Evolutionary conservation across 139 green algal species (phyloP).

Genomic region (Zygnema cylindricum): DNA sequence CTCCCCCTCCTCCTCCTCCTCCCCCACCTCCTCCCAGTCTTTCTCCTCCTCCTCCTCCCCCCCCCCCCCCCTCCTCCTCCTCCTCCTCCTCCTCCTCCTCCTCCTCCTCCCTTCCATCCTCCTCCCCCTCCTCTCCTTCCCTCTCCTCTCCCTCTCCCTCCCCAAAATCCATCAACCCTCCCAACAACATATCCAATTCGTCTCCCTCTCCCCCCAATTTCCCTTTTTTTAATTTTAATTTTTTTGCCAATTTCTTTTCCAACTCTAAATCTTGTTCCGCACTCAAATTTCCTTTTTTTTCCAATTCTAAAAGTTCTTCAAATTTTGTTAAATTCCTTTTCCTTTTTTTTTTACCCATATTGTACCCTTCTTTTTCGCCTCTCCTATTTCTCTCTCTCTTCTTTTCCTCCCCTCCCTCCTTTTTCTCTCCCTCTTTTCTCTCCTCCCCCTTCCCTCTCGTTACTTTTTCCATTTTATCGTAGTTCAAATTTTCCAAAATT

Average conservation of each 20-base stretch:
- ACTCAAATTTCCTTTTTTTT: conserved; percentile 4
- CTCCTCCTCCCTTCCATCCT: neutral
- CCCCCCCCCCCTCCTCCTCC: neutral
- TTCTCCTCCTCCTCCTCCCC: conserved; percentile 51
- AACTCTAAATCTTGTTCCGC: conserved; percentile 24
- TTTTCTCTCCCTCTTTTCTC: too few relatives aligned
- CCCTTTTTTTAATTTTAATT: conserved; percentile 30
- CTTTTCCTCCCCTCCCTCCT: neutral
- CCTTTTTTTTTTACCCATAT: neutral
- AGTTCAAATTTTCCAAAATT: too few relatives aligned
- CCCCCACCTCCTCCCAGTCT: conserved; percentile 27
- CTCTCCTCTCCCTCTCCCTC: conserved; percentile 26
- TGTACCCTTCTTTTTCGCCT: neutral
- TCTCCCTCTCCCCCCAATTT: conserved; percentile 8
- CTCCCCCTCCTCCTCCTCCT: conserved; percentile 22
- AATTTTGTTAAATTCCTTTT: conserved; percentile 12
- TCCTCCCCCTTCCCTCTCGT: too few relatives aligned
- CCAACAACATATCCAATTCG: conserved; percentile 20
- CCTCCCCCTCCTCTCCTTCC: conserved; percentile 20
- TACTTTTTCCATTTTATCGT: too few relatives aligned
- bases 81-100: conserved; percentile 31
- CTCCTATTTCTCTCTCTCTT: conserved; percentile 2
- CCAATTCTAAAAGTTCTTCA: conserved; percentile 29
- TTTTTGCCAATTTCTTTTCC: conserved; percentile 22
- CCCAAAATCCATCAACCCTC: conserved; percentile 33